Evolutionary conservation across 2,329 filamentous ascomycete species (phyloP).

Genomic region (Incumbomyces delicatus): DNA sequence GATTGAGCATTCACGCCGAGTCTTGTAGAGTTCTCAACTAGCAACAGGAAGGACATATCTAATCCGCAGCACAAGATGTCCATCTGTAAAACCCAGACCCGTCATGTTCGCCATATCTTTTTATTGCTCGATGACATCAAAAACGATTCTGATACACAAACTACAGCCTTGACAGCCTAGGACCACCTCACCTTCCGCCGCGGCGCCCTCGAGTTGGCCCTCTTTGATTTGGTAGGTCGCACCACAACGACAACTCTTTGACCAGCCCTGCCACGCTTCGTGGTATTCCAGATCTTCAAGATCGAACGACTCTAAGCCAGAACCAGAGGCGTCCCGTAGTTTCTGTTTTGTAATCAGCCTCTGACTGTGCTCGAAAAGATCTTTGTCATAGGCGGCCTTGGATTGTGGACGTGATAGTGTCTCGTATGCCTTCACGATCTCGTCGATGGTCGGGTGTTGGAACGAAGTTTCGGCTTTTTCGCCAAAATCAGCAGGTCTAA

Average conservation of each 20-base stretch:
- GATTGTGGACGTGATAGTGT: constrained; percentile 37
- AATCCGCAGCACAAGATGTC: too few relatives aligned
- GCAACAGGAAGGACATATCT: too few relatives aligned
- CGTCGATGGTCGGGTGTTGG: constrained; percentile 36
- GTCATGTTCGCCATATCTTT: neutral
- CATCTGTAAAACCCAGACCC: too few relatives aligned
- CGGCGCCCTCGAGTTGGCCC: constrained; percentile 38
- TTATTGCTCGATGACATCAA: constrained; percentile 29
- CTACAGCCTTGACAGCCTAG: constrained; percentile 54
- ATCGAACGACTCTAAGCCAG: constrained; percentile 49
- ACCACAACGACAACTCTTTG: constrained; percentile 48
- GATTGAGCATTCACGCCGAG: too few relatives aligned
- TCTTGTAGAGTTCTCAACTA: too few relatives aligned
- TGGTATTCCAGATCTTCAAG: constrained; percentile 44
- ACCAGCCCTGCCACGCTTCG: constrained; percentile 37
- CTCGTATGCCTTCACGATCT: constrained; percentile 50
- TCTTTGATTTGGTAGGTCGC: constrained; percentile 47
- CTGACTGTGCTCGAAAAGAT: constrained; percentile 3
- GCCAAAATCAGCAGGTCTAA: neutral
- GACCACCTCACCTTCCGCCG: constrained; percentile 43
- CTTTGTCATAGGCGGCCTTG: constrained; percentile 41
- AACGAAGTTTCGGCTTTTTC: neutral
- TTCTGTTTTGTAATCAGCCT: constrained; percentile 21
- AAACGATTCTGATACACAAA: constrained; percentile 52
- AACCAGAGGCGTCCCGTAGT: constrained; percentile 29